phyloP scores from a whole-genome alignment of 1,139 yeast genomes.

The Pichia sp. region DNA sequence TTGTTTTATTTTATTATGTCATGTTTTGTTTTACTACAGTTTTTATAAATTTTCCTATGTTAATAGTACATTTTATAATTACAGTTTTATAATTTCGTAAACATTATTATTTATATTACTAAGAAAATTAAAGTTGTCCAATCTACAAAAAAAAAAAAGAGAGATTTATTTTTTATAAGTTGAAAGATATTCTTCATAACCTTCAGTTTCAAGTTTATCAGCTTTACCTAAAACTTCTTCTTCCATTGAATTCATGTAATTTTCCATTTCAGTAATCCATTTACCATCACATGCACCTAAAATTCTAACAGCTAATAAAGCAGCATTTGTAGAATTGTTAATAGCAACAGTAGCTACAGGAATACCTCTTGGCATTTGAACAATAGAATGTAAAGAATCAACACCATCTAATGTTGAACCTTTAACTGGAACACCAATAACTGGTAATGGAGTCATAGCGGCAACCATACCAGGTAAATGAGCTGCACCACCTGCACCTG shows the following conservation, averaged over 20 bases:
- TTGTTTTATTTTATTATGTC: too few relatives aligned
- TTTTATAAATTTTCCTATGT: too few relatives aligned
- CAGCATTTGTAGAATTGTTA: conserved; percentile 95
- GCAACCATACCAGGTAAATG: conserved; percentile 99
- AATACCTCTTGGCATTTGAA: conserved; percentile 98
- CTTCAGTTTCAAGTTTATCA: conserved; percentile 63
- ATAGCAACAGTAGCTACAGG: conserved; percentile 99
- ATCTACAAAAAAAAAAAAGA: too few relatives aligned
- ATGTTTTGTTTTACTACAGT: too few relatives aligned
- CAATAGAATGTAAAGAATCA: conserved; percentile 93
- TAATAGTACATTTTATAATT: too few relatives aligned
- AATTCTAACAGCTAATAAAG: conserved; percentile 81
- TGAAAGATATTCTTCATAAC: conserved; percentile 59
- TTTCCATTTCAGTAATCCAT: conserved; percentile 66
- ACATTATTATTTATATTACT: too few relatives aligned
- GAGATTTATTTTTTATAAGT: conserved; percentile 17
- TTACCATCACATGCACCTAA: conserved; percentile 65
- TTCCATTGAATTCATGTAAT: conserved; percentile 73
- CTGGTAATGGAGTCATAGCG: conserved; percentile 96
- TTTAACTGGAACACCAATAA: conserved; percentile 95
- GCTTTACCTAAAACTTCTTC: conserved; percentile 83
- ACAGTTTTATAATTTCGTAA: too few relatives aligned
- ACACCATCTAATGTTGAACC: conserved; percentile 94
- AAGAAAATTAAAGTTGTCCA: too few relatives aligned
- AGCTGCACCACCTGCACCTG: conserved; percentile 99